Evolutionary conservation across 306 rosid genomes (phyloP), one percentile per base, ranked within the genome.

Genomic region (Glycine soja): DNA sequence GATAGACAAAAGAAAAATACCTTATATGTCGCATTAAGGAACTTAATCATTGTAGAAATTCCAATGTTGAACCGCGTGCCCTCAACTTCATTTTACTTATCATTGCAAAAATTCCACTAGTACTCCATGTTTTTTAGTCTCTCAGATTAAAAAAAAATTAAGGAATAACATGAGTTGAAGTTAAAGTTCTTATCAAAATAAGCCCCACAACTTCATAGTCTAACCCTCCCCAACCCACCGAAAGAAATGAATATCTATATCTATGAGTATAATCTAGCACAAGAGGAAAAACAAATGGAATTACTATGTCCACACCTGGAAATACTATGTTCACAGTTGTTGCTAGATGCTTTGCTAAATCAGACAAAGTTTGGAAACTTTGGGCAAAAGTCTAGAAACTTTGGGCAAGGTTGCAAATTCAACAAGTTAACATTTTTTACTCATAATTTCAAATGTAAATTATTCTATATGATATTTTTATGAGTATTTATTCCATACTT

Each of bases 21-120:
- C 98, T 91, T 95, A 48, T 93, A 93, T 76, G 96, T 97, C 40
- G 84, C 93, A 80, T 95, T 95, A 77, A 93, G 83, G 89, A 93
- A 93, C 84, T 95, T 98, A 98, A 95, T 95, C 96, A 93, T 93
- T 18, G 99, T 93, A 19, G 99, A 93, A 84, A 93, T 93, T 89
- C 99, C 99, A 66, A 98, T 95, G 87, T 95, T 93, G 89, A 95
- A 95, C 38, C 99, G 89, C 11, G 97, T 93, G 52, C 87, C 93
- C 83, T 95, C 97, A 77, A 95, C 99, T 88, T 93, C 99, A 86
- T n/a, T n/a, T n/a, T n/a, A n/a, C n/a, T n/a, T n/a, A n/a, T n/a
- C n/a, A n/a, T n/a, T n/a, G n/a, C n/a, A n/a, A n/a, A n/a, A n/a
- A 95, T 93, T 59, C 98, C 99, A 24, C 98, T 88, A 65, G 99